Percentiles rank a stretch among this genome's conserved stretches.
Evolutionary conservation across 1,139 yeast species (phyloP).

Genomic region (Blastobotrys raffinosifermentans): DNA sequence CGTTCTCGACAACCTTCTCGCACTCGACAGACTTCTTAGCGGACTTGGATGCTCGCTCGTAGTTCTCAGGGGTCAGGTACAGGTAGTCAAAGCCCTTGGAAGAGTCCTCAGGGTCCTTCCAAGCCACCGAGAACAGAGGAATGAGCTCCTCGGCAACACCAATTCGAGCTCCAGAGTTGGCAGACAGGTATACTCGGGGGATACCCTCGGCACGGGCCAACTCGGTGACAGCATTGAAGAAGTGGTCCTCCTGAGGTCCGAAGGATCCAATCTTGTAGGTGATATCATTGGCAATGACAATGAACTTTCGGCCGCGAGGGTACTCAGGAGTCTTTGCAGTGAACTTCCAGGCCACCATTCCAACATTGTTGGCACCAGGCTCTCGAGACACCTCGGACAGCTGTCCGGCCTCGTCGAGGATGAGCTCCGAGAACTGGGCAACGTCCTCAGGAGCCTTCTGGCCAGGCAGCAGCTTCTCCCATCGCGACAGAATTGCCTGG

Average conservation of each 20-base stretch:
- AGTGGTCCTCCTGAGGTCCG: slow-evolving; percentile 94
- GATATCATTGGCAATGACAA: slow-evolving; percentile 92
- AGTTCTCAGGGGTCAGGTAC: slow-evolving; percentile 68
- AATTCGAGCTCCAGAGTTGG: slow-evolving; percentile 98
- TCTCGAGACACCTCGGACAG: slow-evolving; percentile 89
- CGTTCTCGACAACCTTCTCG: slow-evolving; percentile 76
- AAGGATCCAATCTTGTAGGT: slow-evolving; percentile 97
- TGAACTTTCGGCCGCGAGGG: slow-evolving; percentile 91
- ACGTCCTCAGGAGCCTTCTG: slow-evolving; percentile 67
- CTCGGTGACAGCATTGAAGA: slow-evolving; percentile 88
- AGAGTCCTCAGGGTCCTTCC: slow-evolving; percentile 75
- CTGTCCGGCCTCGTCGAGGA: slow-evolving; percentile 63
- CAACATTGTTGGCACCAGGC: slow-evolving; percentile 90
- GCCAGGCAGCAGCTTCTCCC: slow-evolving; percentile 53
- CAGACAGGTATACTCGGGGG: slow-evolving; percentile 92
- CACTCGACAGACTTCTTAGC: slow-evolving; percentile 56
- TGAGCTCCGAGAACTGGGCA: slow-evolving; percentile 74
- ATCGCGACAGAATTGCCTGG: slow-evolving; percentile 78
- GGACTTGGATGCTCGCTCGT: slow-evolving; percentile 54
- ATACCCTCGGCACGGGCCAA: slow-evolving; percentile 85
- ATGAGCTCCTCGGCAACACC: slow-evolving; percentile 96
- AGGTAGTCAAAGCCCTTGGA: slow-evolving; percentile 86
- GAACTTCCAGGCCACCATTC: slow-evolving; percentile 96
- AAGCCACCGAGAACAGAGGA: slow-evolving; percentile 83
- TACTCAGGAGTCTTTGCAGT: slow-evolving; percentile 93